Percentiles rank a stretch among this genome's conserved stretches.
Evolutionary conservation across 306 rosid species (phyloP).

Genomic region (Gynostemma pentaphyllum): DNA sequence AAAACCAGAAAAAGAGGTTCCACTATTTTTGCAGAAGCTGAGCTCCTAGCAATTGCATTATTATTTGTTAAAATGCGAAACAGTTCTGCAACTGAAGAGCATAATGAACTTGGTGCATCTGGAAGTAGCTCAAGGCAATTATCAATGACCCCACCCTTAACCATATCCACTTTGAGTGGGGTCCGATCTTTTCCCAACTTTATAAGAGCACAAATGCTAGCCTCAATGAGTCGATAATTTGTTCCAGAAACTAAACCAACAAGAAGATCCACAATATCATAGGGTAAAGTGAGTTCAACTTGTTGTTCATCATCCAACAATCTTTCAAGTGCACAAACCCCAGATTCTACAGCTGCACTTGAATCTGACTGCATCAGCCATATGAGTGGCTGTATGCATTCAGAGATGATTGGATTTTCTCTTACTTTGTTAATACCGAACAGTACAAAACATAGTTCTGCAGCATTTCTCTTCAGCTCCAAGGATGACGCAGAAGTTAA

Average conservation of each 20-base stretch:
- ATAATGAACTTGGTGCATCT: constrained; percentile 68
- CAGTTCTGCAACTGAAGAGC: constrained; percentile 86
- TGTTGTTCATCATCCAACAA: constrained; percentile 76
- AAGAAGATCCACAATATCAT: constrained; percentile 64
- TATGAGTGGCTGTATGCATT: constrained; percentile 66
- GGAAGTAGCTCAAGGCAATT: constrained; percentile 73
- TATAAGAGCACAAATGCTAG: constrained; percentile 63
- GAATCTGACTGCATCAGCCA: constrained; percentile 62
- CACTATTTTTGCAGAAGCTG: constrained; percentile 72
- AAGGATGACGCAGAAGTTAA: constrained; percentile 61
- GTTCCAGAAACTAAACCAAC: constrained; percentile 75
- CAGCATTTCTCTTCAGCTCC: constrained; percentile 72
- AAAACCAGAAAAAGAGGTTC: constrained; percentile 94
- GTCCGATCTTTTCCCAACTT: constrained; percentile 91
- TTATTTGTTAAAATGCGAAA: constrained; percentile 90
- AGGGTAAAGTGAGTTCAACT: constrained; percentile 74
- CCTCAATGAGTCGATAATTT: constrained; percentile 67
- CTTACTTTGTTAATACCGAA: constrained; percentile 57
- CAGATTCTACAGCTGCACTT: constrained; percentile 58
- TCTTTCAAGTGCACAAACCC: constrained; percentile 82
- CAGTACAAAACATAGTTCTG: constrained; percentile 61
- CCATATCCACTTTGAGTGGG: constrained; percentile 72
- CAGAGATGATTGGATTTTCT: constrained; percentile 60
- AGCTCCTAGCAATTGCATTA: constrained; percentile 85
- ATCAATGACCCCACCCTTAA: constrained; percentile 64